A percentile compares a stretch with the other conserved stretches of the same genome.
Conservation (phyloP, 1,139 yeast genomes). For the Kurtzmaniella quercitrusa region DNA sequence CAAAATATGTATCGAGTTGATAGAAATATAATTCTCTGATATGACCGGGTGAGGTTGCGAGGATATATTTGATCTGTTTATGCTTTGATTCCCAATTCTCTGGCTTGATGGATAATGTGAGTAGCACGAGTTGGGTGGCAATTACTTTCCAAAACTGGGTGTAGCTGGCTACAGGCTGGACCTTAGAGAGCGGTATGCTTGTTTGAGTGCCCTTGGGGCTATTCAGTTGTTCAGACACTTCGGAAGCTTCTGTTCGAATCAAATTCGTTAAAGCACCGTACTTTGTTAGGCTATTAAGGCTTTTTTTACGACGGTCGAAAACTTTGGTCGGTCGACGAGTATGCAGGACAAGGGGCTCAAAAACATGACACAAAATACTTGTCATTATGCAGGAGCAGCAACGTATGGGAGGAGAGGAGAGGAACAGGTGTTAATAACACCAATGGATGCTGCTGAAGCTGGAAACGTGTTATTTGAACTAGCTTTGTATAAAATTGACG, state of each 20-base stretch:
- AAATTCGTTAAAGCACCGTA: neutral
- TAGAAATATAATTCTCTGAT: slow-evolving; percentile 23
- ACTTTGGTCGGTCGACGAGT: neutral
- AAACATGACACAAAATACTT: neutral
- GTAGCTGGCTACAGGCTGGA: slow-evolving; percentile 4
- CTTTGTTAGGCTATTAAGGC: neutral
- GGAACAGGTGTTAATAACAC: too few relatives aligned
- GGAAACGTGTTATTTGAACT: too few relatives aligned
- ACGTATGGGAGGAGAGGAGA: too few relatives aligned
- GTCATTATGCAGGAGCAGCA: too few relatives aligned
- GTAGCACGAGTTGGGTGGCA: slow-evolving; percentile 50
- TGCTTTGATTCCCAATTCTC: slow-evolving; percentile 38
- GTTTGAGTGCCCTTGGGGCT: slow-evolving; percentile 27
- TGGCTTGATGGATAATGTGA: slow-evolving; percentile 40
- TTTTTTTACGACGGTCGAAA: neutral
- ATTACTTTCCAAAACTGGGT: slow-evolving; percentile 41
- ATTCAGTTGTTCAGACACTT: slow-evolving; percentile 28
- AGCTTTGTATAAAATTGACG: too few relatives aligned
- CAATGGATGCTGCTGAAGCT: too few relatives aligned
- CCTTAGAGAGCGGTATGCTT: neutral
- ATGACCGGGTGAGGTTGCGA: slow-evolving; percentile 26
- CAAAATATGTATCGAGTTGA: slow-evolving; percentile 14
- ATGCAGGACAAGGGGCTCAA: neutral
- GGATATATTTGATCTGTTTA: slow-evolving; percentile 45
- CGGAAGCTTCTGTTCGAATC: slow-evolving; percentile 6